These are phyloP conservation scores for Aspergillus nidulans DNA, from an alignment of 495 filamentous ascomycete genomes.

Conservation along the genomic window DNA sequence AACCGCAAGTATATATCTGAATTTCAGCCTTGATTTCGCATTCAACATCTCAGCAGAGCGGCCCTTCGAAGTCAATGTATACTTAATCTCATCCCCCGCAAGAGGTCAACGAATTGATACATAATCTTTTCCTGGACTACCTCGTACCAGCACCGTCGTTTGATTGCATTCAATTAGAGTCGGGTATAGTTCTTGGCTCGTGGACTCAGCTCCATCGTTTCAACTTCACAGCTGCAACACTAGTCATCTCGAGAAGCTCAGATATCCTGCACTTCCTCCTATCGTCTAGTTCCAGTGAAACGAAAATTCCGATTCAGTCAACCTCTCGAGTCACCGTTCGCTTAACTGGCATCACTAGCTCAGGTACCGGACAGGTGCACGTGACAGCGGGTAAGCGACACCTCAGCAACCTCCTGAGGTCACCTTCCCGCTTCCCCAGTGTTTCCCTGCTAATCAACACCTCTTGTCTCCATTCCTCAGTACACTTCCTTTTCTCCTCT, in stretches of 20 bases:
- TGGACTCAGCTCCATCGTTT: neutral
- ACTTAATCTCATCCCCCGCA: too few species aligned
- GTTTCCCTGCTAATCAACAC: slow-evolving; percentile 19
- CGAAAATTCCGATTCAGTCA: too few species aligned
- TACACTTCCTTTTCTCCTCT: slow-evolving; percentile 15
- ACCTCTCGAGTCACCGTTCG: neutral
- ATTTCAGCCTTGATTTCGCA: too few species aligned
- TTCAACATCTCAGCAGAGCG: too few species aligned
- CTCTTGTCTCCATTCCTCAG: slow-evolving; percentile 18
- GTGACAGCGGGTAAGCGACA: slow-evolving; percentile 44
- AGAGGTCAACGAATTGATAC: neutral
- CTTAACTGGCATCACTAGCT: neutral
- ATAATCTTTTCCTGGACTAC: neutral
- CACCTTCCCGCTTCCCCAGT: slow-evolving; percentile 29
- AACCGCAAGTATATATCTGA: too few species aligned
- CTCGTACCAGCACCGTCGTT: neutral
- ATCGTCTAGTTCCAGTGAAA: too few species aligned
- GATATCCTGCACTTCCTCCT: too few species aligned
- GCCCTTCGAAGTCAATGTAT: too few species aligned
- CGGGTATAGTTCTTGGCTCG: slow-evolving; percentile 1
- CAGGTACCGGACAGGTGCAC: slow-evolving; percentile 23
- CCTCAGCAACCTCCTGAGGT: slow-evolving; percentile 50
- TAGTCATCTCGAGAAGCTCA: neutral
- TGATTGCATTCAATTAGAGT: neutral
- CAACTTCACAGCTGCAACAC: neutral